Conservation (phyloP, 139 green algal species). For the Picochlorum sp. region DNA sequence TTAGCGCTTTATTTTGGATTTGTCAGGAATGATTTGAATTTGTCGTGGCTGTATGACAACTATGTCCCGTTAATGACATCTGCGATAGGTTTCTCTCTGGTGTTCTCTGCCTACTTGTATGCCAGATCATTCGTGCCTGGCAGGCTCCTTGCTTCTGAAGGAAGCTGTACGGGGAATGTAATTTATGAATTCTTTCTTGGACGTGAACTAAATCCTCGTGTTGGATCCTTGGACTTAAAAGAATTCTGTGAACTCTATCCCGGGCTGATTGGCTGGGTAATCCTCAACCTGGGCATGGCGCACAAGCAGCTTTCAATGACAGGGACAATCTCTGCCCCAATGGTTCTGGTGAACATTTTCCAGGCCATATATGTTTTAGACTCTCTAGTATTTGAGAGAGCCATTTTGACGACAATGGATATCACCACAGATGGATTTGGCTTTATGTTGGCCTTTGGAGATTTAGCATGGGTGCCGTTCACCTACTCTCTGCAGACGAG, state of each 20-base stretch:
- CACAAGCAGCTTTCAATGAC: conserved; percentile 50
- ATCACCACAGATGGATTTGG: conserved; percentile 97
- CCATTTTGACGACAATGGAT: conserved; percentile 96
- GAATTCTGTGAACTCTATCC: conserved; percentile 91
- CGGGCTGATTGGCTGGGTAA: conserved; percentile 46
- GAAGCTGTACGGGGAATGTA: conserved; percentile 39
- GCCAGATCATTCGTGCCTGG: conserved; percentile 29
- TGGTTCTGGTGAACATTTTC: conserved; percentile 79
- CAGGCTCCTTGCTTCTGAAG: conserved; percentile 32
- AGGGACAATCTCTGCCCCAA: conserved; percentile 47
- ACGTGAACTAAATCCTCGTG: conserved; percentile 78
- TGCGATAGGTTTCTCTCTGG: conserved; percentile 42
- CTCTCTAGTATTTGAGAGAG: conserved; percentile 55
- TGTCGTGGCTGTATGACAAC: conserved; percentile 69
- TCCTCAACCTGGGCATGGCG: conserved; percentile 54
- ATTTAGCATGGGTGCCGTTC: conserved; percentile 96
- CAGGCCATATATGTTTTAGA: conserved; percentile 59
- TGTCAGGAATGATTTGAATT: conserved; percentile 14
- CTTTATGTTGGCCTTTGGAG: conserved; percentile 97
- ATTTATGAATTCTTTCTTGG: conserved; percentile 92
- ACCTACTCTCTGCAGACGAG: conserved; percentile 81
- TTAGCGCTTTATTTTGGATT: conserved; percentile 55
- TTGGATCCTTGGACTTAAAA: conserved; percentile 75
- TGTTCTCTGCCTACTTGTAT: conserved; percentile 59
- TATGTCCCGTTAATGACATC: conserved; percentile 71